Evolutionary conservation across 768 basidiomycete genomes (phyloP).

Genomic region (Suillus alpinus): DNA sequence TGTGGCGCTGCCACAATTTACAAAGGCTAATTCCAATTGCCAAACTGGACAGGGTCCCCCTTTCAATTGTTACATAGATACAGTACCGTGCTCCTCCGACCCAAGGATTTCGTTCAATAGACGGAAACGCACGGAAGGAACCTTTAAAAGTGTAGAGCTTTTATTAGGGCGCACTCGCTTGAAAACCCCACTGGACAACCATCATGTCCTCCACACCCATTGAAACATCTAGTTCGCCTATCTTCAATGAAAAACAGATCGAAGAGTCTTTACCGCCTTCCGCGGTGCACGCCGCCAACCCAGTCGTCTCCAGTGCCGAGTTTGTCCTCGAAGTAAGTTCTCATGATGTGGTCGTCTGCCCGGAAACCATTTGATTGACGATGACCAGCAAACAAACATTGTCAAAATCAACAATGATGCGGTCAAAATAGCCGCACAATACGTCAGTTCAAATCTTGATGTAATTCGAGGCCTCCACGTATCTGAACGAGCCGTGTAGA

Average conservation of each 20-base stretch:
- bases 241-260: constrained; percentile 3
- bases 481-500: constrained; percentile 39
- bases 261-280: constrained; percentile 10
- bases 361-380: not conserved
- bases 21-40: not conserved
- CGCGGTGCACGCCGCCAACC: constrained; percentile 38
- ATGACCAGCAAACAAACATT: constrained; percentile 53
- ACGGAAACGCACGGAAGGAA: not conserved
- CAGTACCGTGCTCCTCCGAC: not conserved
- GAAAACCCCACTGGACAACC: not conserved
- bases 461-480: constrained; percentile 5
- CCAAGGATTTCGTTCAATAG: not conserved
- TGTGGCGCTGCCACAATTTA: not conserved
- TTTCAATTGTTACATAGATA: not conserved
- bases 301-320: constrained; percentile 57
- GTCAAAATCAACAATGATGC: constrained; percentile 60
- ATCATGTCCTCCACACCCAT: not conserved
- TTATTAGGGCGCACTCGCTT: not conserved
- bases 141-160: not conserved
- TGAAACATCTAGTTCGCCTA: not conserved
- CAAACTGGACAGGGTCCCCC: not conserved
- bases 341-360: not conserved
- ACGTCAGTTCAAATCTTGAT: constrained; percentile 38
- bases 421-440: constrained; percentile 63
- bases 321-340: constrained; percentile 53